phyloP scores from a whole-genome alignment of 2,329 filamentous ascomycete species.

The Colletotrichum paranaense region DNA sequence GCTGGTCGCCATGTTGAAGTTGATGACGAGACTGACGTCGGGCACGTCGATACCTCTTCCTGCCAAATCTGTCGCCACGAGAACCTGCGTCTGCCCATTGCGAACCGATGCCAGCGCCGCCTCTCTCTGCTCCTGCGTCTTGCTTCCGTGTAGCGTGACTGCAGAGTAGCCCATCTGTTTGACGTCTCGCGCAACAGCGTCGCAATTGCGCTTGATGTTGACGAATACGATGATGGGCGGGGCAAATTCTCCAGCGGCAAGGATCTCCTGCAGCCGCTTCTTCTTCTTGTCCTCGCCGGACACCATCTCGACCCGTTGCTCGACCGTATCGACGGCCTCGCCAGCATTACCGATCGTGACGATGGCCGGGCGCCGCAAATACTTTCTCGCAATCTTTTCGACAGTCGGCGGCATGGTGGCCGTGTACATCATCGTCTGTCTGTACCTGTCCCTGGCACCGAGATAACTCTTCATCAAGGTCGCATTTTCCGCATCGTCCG shows the following conservation, averaged over 20 bases:
- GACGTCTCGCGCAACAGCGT: slow-evolving; percentile 93
- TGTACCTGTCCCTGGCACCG: slow-evolving; percentile 81
- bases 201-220: slow-evolving; percentile 99
- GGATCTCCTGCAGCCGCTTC: slow-evolving; percentile 92
- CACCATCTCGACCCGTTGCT: slow-evolving; percentile 95
- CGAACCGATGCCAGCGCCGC: slow-evolving; percentile 89
- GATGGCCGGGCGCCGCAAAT: slow-evolving; percentile 90
- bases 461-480: slow-evolving; percentile 85
- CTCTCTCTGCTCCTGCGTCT: slow-evolving; percentile 98
- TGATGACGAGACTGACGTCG: slow-evolving; percentile 93
- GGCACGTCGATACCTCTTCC: slow-evolving; percentile 98
- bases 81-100: slow-evolving; percentile 82
- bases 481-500: slow-evolving; percentile 88
- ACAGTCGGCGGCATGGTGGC: slow-evolving; percentile 95
- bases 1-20: slow-evolving; percentile 97
- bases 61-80: slow-evolving; percentile 95
- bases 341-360: slow-evolving; percentile 95
- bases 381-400: slow-evolving; percentile 96
- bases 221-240: slow-evolving; percentile 98
- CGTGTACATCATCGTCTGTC: slow-evolving; percentile 99
- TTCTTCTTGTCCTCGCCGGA: slow-evolving; percentile 94
- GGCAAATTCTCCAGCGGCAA: slow-evolving; percentile 81
- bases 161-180: slow-evolving; percentile 91
- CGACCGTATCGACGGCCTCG: slow-evolving; percentile 96
- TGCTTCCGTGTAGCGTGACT: slow-evolving; percentile 93